A percentile compares a stretch with the other conserved stretches of the same genome.
Conservation (phyloP, 1,139 yeast genomes). For the Pneumocystis wakefieldiae region DNA sequence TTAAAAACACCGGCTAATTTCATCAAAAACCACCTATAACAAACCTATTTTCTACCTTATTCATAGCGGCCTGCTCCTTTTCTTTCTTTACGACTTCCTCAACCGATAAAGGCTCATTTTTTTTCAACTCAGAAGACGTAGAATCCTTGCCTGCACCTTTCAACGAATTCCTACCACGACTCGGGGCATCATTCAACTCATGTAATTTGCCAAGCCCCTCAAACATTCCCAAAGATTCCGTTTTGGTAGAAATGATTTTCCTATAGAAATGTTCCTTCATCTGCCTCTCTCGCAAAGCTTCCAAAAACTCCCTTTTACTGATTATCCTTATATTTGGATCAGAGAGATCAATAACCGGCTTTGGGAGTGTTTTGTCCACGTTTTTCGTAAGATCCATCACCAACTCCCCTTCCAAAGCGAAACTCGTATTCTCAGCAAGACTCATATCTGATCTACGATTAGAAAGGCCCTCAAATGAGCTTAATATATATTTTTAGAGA, state of each 20-base stretch:
- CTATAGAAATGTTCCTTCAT: neutral
- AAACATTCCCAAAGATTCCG: no score
- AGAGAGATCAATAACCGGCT: neutral
- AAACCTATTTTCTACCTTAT: conserved; percentile 7
- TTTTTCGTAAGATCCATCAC: neutral
- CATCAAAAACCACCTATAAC: neutral
- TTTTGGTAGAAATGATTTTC: no score
- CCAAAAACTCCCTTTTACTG: no score
- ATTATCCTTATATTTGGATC: no score
- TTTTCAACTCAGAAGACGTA: neutral
- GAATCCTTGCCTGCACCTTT: no score
- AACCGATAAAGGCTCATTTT: conserved; percentile 11
- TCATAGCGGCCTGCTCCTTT: conserved; percentile 9
- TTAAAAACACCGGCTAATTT: conserved; percentile 25
- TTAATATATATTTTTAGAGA: no score
- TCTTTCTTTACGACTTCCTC: conserved; percentile 13
- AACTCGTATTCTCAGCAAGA: no score
- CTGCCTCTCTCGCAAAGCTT: no score
- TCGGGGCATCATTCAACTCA: no score
- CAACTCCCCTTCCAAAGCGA: neutral
- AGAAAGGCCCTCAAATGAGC: neutral
- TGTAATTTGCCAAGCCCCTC: no score
- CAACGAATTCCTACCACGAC: no score
- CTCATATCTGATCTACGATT: neutral
- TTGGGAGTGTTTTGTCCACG: neutral